Base-by-base conservation (phyloP, 2,329 filamentous ascomycete genomes). In the Chaetomium strumarium region DNA sequence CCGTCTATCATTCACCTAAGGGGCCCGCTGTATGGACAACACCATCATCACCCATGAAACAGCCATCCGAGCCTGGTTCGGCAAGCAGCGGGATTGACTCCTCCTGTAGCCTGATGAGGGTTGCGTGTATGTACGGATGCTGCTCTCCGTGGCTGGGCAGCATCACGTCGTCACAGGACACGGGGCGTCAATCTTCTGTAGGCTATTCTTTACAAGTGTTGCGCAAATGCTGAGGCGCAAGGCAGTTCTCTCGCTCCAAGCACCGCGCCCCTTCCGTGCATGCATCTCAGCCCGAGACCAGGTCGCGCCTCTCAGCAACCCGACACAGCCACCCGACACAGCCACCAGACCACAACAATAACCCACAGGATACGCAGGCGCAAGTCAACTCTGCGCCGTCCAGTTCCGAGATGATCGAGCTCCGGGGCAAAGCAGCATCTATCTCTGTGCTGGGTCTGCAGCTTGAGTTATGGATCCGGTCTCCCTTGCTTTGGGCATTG, bases 101-200 rank as follows among this genome's bases (percentile, higher is more conserved):
- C 19, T 41, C 14, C 24, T 24, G 19, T 33, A 24, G 2, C 33
- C 39, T 17, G 39, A n/a, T 24, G 45, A 51, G 36, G 48, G 46
- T 39, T 42, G 33, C 20, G 5, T 33, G 48, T 45, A 45, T 41
- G 49, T 45, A 39, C n/a, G n/a, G n/a, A n/a, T n/a, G n/a, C n/a
- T n/a, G 48, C 40, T 51, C 49, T 51, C 49, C 49, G 41, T 42
- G 49, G 40, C n/a, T n/a, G 44, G 20, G 10, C 3, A 10, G 29
- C 33, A 24, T 7, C 9, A 17, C 13, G n/a, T 9, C 12, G 46
- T 33, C 38, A 29, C 40, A 12, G 41, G 10, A 49, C 17, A 7
- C 29, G 11, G 11, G 11, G 12, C 6, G 13, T 37, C 34, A 37
- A 37, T n/a, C 34, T 37, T n/a, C 34, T 37, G 34, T 10, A 10